Base-by-base conservation (phyloP, 352 stramenopile genomes). In the Pythium brassicae region DNA sequence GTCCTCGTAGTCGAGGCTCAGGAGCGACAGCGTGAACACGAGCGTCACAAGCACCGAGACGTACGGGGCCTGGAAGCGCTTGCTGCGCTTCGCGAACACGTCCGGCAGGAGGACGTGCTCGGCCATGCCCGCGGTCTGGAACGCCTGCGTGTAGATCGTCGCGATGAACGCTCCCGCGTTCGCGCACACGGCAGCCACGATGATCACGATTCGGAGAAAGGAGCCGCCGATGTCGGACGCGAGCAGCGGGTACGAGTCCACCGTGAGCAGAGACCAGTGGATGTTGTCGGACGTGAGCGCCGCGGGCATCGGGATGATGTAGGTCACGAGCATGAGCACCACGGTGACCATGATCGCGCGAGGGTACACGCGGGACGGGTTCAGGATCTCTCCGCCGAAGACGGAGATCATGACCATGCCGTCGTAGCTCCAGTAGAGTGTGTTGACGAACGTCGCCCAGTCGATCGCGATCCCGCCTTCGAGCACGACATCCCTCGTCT, bases 351-450 rank as follows among this genome's bases (percentile, higher is more conserved):
- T 68, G 69, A 98, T 96, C 1, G 89, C 91, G 1, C 72, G 65
- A 3, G 91, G 83, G 58, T 96, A 97, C 4, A 76, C 89, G 11
- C 63, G 70, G 2, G 60, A 75, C 0, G 89, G 88, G 63, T 91
- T 83, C 8, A 80, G 57, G n/a, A 97, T 83, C 63, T 98, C 92
- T 25, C 72, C 89, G 11, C 87, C 88, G 59, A 97, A 98, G 0
- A 79, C 81, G 11, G 86, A 93, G 23, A 89, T 91, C 42, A 63
- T 71, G 48, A 97, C 89, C 50, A 92, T 97, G n/a, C 85, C 92
- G 63, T 97, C 98, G 43, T 96, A 87, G 74, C 97, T 98, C 94
- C 95, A 98, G 69, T 97, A 98, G 22, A 98, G 71, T 57, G 96
- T 97, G 64, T 97, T 98, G 29, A 98, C 68, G 43, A 94, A 91